Conservation (phyloP, 768 basidiomycete species). For the Gyrodon lividus region DNA sequence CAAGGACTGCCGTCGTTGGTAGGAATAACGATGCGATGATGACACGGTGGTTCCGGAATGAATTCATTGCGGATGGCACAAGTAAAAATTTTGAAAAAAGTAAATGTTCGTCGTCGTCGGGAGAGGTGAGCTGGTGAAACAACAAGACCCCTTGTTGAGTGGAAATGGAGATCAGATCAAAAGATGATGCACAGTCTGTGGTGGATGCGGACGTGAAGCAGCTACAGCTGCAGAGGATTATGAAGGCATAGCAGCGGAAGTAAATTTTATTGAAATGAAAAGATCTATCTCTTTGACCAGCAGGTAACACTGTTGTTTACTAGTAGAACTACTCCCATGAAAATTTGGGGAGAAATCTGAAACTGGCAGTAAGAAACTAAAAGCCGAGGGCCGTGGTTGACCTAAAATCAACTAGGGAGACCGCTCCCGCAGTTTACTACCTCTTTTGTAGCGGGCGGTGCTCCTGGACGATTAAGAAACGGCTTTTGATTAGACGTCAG, state of each 20-base stretch:
- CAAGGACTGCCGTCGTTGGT: constrained; percentile 67
- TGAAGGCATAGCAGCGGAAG: neutral
- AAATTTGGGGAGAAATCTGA: neutral
- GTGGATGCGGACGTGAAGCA: neutral
- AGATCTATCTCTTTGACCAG: no score
- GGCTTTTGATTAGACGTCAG: neutral
- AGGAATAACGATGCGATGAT: constrained; percentile 86
- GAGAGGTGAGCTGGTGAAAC: neutral
- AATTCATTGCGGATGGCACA: constrained; percentile 46
- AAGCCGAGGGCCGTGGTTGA: neutral
- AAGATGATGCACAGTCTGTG: neutral
- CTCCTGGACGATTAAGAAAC: neutral
- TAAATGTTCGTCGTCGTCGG: neutral
- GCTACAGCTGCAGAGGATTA: neutral
- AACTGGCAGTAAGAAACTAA: neutral
- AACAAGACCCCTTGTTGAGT: neutral
- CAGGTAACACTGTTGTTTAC: neutral
- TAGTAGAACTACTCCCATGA: neutral
- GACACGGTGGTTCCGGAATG: constrained; percentile 69
- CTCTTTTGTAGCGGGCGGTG: neutral
- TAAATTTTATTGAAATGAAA: neutral
- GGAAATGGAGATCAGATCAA: neutral
- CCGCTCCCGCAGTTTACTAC: neutral
- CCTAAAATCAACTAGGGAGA: neutral
- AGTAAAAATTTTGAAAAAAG: neutral